A percentile compares a stretch with the other conserved stretches of the same genome.
These are phyloP conservation scores for Yamadazyma phyllophila DNA, from an alignment of 805 yeast genomes.

Conservation along the genomic window DNA sequence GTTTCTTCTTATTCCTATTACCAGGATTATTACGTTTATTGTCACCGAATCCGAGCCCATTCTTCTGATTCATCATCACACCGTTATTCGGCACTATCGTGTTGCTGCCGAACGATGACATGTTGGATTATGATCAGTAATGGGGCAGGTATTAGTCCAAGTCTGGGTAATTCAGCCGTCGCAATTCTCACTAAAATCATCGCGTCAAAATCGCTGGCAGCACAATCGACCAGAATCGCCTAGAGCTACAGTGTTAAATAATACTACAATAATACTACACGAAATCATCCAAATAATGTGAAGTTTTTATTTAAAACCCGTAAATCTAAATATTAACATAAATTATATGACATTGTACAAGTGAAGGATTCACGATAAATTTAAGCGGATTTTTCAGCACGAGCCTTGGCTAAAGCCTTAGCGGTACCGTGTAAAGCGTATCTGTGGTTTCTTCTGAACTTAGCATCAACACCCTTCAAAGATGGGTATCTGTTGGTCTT, in stretches of 20 bases:
- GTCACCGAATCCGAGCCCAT: constrained; percentile 2
- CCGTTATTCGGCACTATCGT: constrained; percentile 4
- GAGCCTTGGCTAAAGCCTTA: constrained; percentile 84
- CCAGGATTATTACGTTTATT: neutral
- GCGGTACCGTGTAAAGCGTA: constrained; percentile 98
- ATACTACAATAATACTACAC: neutral
- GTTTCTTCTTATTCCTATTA: constrained; percentile 1
- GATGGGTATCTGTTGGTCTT: constrained; percentile 97
- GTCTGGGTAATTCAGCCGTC: neutral
- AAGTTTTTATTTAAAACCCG: constrained; percentile 11
- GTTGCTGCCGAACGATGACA: constrained; percentile 10
- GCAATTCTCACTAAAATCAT: neutral
- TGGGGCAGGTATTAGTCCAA: no score
- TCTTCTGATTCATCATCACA: neutral
- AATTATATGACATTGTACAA: constrained; percentile 13
- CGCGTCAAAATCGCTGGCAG: neutral
- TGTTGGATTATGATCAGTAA: constrained; percentile 1
- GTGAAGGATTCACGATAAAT: constrained; percentile 11
- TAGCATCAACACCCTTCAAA: constrained; percentile 97
- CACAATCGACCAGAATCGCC: neutral
- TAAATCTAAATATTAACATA: constrained; percentile 13
- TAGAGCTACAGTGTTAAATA: neutral
- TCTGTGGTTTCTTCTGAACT: constrained; percentile 99
- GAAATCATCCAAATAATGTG: neutral
- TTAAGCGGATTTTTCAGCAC: constrained; percentile 52